These are phyloP conservation scores for Penicillium subrubescens DNA, from an alignment of 495 filamentous ascomycete genomes.

Conservation along the genomic window DNA sequence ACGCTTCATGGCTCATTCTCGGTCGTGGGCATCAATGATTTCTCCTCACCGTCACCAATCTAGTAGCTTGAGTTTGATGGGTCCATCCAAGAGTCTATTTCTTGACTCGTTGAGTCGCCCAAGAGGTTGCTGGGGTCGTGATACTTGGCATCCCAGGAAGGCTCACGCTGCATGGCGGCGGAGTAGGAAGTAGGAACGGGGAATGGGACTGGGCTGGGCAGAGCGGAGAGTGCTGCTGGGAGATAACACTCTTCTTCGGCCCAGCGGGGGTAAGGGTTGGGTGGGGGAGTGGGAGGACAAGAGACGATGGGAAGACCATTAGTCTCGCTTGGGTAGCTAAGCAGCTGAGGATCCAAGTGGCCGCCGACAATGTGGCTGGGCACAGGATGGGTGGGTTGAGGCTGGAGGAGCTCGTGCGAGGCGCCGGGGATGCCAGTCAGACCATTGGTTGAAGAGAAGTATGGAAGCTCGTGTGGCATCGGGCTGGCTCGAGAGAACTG, in stretches of 20 bases:
- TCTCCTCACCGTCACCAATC: background rate
- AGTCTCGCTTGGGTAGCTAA: slow-evolving; percentile 31
- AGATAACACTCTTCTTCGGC: slow-evolving; percentile 8
- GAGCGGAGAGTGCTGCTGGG: background rate
- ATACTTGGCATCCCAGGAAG: slow-evolving; percentile 12
- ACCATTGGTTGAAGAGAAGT: slow-evolving; percentile 29
- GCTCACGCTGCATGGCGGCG: slow-evolving; percentile 14
- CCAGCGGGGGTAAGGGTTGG: slow-evolving; percentile 15
- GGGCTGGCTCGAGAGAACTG: slow-evolving; percentile 28
- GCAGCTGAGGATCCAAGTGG: slow-evolving; percentile 45
- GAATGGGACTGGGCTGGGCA: slow-evolving; percentile 15
- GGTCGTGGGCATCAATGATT: slow-evolving; percentile 5
- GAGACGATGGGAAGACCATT: background rate
- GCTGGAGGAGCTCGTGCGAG: slow-evolving; percentile 55
- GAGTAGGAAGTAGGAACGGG: background rate
- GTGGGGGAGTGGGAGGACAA: background rate
- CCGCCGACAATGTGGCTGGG: slow-evolving; percentile 19
- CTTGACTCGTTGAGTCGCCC: background rate
- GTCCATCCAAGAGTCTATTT: slow-evolving; percentile 16
- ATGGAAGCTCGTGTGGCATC: slow-evolving; percentile 36
- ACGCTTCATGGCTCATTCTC: slow-evolving; percentile 1
- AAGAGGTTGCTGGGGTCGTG: slow-evolving; percentile 5
- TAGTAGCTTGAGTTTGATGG: background rate
- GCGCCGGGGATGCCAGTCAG: slow-evolving; percentile 57
- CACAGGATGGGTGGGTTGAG: slow-evolving; percentile 26